Base-by-base conservation (phyloP, 352 stramenopile species). In the Bremia lactucae region DNA sequence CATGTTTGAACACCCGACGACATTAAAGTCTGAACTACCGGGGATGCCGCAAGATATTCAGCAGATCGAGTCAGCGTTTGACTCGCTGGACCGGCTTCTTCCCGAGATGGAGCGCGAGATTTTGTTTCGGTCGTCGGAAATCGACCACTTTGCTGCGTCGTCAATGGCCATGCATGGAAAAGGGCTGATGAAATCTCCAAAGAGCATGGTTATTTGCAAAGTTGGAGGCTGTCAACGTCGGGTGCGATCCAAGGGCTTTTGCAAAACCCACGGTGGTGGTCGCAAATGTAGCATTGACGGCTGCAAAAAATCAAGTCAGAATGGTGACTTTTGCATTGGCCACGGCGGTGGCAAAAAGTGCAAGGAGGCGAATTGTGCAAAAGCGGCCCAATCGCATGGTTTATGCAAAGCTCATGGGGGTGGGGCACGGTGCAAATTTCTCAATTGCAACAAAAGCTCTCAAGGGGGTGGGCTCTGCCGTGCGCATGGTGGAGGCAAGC, bases 301-400 rank as follows among this genome's bases (percentile, higher is more conserved):
- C 18, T 93, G 79, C 62, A 85, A 84, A 45, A 91, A 91, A 61
- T 85, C 71, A 49, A 85, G 70, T 43, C 79, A 91, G 58, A 87
- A 87, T 57, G 76, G 79, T 21, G 75, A 88, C 52, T 89, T 87
- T 28, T 93, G 80, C 59, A 93, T 90, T 20, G 78, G 74, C 40
- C 80, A 93, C 57, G 80, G 80, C 33, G 80, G 80, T 20, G 80
- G 80, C 46, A 88, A 88, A 56, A 89, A 90, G 54, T 92, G 80
- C 61, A 89, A 87, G 53, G 63, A 88, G 20, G 72, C 76, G 0
- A 72, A 65, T 3, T 93, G 80, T 49, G 68, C 75, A 33, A 93
- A 93, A 63, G 79, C 80, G 10, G 78, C 80, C 0, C 80, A 93
- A 60, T 90, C 78, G 3, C 75, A 88, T 49, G 80, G 79, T 2